Evolutionary conservation across 1,139 yeast species (phyloP).

Genomic region (Fermentozyma sake): DNA sequence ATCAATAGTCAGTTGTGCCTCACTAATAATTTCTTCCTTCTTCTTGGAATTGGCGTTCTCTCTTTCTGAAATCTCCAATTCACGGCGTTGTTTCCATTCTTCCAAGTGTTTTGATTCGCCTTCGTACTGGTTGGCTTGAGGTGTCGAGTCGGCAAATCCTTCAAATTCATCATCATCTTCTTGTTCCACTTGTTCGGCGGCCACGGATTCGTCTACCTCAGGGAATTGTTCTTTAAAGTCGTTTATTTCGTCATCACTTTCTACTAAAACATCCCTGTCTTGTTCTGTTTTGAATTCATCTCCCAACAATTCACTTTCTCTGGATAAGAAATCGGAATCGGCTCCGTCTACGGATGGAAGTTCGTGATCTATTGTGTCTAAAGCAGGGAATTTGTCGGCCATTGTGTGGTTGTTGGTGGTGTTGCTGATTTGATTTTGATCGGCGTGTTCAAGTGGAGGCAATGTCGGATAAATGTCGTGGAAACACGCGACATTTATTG

Average conservation of each 20-base stretch:
- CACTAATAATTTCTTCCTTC: conserved; percentile 63
- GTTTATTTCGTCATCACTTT: conserved; percentile 55
- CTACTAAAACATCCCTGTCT: conserved; percentile 51
- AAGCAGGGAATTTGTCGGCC: conserved; percentile 87
- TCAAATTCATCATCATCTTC: conserved; percentile 30
- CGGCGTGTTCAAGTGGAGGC: not conserved
- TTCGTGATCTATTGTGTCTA: conserved; percentile 49
- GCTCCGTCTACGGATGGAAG: conserved; percentile 27
- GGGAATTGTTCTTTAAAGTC: conserved; percentile 69
- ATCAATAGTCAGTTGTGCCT: conserved; percentile 85
- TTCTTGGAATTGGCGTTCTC: conserved; percentile 69
- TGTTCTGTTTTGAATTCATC: conserved; percentile 73
- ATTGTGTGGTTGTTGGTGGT: conserved; percentile 26
- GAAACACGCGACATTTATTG: too few species aligned
- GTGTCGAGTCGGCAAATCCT: conserved; percentile 17
- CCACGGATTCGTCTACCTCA: conserved; percentile 38
- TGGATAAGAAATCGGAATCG: conserved; percentile 64
- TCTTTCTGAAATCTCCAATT: conserved; percentile 74
- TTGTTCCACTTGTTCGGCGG: conserved; percentile 14
- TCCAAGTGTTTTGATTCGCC: conserved; percentile 55
- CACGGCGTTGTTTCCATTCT: conserved; percentile 86
- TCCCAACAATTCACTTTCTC: conserved; percentile 84
- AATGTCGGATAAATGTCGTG: too few species aligned
- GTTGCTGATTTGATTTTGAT: conserved; percentile 3
- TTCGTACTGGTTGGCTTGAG: conserved; percentile 14